Evolutionary conservation across 192 early-diverging fungal genomes (phyloP), one percentile per base, ranked within the genome.

Genomic region (Entomortierella parvispora): DNA sequence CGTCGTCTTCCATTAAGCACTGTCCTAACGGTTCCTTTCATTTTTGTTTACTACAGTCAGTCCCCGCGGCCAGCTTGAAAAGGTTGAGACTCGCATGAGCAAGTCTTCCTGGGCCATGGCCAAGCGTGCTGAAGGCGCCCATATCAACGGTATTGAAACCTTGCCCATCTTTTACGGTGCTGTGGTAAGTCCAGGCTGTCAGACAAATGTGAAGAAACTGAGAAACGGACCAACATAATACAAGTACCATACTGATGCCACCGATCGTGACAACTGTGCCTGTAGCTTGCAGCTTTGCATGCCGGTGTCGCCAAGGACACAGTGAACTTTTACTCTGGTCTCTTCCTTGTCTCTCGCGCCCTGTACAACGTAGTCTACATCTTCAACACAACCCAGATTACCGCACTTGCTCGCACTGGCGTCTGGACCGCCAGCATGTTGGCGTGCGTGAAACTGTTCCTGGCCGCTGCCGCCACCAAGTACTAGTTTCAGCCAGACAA

Each of bases 111-210:
- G 45, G 46, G 61, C 58, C 20, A 78, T 68, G 69, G 80, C 80
- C 37, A 82, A 82, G 63, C 72, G 80, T 61, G 60, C 68, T 55
- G 74, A 82, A 26, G 52, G 68, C 42, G 80, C 80, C 42, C 80
- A 82, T 43, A 18, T 22, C 43, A 82, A 82, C 45, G 74, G 80
- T 20, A 7, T 82, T 2, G 80, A 82, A 52, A 68, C 74, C 22
- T 64, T 82, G 14, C 69, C 74, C 32, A 1, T 82, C 28, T 82
- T 71, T 55, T 76, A 58, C 12, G 53, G 50, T 17, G 68, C 80
- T n/a, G 45, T 82, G 45, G 80, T 82, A 72, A 78, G 74, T 74
- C 29, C 18, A 18, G 20, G 20, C 12, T 44, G 46, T 23, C 10
- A 49, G n/a, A 40, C 17, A 18, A n/a, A n/a, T n/a, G n/a, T n/a